These are phyloP conservation scores for Diutina ranongensis DNA, from an alignment of 1,139 yeast species.

Conservation along the genomic window DNA sequence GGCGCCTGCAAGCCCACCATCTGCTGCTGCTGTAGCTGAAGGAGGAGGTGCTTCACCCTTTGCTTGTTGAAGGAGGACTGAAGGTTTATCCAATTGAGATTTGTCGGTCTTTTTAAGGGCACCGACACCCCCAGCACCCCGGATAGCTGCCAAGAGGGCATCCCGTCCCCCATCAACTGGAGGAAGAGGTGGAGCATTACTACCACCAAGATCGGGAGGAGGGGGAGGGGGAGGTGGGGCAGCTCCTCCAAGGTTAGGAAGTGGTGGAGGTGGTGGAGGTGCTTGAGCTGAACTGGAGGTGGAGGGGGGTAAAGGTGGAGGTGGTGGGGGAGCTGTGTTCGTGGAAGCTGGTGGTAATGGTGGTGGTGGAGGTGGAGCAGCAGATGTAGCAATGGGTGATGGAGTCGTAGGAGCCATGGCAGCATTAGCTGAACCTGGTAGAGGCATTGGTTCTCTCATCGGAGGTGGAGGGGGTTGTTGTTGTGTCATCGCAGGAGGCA, in stretches of 20 bases:
- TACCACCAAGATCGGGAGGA: constrained; percentile 10
- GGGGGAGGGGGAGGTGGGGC: constrained; percentile 27
- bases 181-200: constrained; percentile 14
- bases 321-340: constrained; percentile 13
- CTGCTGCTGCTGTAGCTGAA: constrained; percentile 25
- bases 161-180: constrained; percentile 54
- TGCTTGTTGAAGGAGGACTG: constrained; percentile 60
- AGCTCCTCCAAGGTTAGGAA: constrained; percentile 7
- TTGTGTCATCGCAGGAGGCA: constrained; percentile 11
- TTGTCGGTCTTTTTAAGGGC: constrained; percentile 69
- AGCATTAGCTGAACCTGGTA: too few relatives aligned
- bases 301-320: constrained; percentile 26
- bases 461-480: constrained; percentile 10
- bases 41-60: constrained; percentile 39
- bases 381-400: too few relatives aligned
- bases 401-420: too few relatives aligned
- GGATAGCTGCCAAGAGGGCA: constrained; percentile 77
- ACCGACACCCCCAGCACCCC: constrained; percentile 58
- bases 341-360: constrained; percentile 11
- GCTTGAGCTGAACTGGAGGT: constrained; percentile 8
- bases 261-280: constrained; percentile 19
- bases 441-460: too few relatives aligned
- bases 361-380: constrained; percentile 2
- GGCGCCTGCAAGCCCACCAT: constrained; percentile 68
- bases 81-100: constrained; percentile 70